Evolutionary conservation across 352 stramenopile species (phyloP).

Genomic region (Phytophthora pini): DNA sequence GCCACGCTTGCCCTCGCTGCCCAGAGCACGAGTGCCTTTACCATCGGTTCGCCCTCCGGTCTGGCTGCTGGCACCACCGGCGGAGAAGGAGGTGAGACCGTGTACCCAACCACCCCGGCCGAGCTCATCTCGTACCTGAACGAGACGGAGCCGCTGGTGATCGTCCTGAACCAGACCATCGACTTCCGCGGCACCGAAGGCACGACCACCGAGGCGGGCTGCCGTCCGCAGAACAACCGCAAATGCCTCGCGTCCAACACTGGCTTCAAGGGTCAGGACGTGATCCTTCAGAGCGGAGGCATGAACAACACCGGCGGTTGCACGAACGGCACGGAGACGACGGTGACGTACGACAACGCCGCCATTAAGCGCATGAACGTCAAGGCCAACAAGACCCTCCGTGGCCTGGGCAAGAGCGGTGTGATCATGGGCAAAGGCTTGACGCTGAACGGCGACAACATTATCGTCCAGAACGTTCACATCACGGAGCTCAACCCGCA

Average conservation of each 20-base stretch:
- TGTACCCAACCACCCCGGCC: conserved; percentile 34
- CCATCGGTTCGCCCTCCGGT: conserved; percentile 29
- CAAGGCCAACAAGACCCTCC: conserved; percentile 49
- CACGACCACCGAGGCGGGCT: conserved; percentile 41
- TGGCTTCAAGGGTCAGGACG: conserved; percentile 45
- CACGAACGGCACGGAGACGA: conserved; percentile 36
- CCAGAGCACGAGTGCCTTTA: conserved; percentile 20
- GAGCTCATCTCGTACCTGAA: conserved; percentile 42
- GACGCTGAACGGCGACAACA: conserved; percentile 42
- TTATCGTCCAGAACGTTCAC: conserved; percentile 61
- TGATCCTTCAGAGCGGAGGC: conserved; percentile 45
- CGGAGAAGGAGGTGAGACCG: conserved; percentile 27
- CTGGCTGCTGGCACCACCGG: conserved; percentile 38
- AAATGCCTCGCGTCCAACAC: conserved; percentile 47
- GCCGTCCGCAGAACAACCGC: conserved; percentile 35
- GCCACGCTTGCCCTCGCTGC: conserved; percentile 9
- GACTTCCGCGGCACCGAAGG: conserved; percentile 50
- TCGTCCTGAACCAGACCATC: conserved; percentile 49
- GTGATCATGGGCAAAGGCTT: conserved; percentile 52
- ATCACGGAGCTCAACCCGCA: conserved; percentile 60
- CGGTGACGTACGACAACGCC: conserved; percentile 33
- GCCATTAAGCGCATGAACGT: conserved; percentile 38
- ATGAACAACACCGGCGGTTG: conserved; percentile 61
- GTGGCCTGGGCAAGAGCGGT: conserved; percentile 43
- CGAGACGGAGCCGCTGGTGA: conserved; percentile 32